Base-by-base conservation (phyloP, 1,284 basidiomycete species). In the Mrakiaceae sp. region DNA sequence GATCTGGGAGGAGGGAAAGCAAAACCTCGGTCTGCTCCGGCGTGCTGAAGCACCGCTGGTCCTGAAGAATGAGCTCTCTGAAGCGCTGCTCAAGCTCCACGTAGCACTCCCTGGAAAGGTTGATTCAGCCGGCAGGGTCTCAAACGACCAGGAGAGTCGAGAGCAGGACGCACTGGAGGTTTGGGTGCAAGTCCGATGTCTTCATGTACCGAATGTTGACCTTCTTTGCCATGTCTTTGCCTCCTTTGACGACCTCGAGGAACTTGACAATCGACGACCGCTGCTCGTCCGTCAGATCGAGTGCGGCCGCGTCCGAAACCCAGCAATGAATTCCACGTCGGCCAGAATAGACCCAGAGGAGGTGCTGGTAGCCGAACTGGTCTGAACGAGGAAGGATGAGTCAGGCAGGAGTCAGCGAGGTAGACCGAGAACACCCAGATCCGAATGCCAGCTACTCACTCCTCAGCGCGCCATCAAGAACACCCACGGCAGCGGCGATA, bases 271-370 rank as follows among this genome's bases (percentile, higher is more conserved):
- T 79, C 0, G 91, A 84, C 71, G 84, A 86, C 51, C 96, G 80
- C 74, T 95, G 87, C 68, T 96, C 91, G 73, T 99, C 96, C 4
- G 88, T 93, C 61, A 98, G 79, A 67, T 83, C 84, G 78, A 96
- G 82, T 0, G 96, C 96, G 64, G 87, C 84, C 60, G 81, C 79
- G 75, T 99, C 95, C 5, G 90, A 94, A 67, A 99, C 86, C 95
- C 95, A 99, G 74, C 93, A 83, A 80, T 98, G 95, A 71, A 98
- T 98, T 70, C 96, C 95, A 78, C 95, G 88, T 55, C 95, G 87
- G 68, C 95, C 95, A 12, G 96, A 98, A 76, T 98, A 99, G 40
- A 98, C 94, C 96, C 96, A 99, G 12, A 99, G 80, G 43, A 98
- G 81, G 72, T 83, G 82, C 64, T 77, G 73, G 74, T 79, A 83